These are phyloP conservation scores for Pulveroboletus sp. DNA, from an alignment of 768 basidiomycete species.

Conservation along the genomic window DNA sequence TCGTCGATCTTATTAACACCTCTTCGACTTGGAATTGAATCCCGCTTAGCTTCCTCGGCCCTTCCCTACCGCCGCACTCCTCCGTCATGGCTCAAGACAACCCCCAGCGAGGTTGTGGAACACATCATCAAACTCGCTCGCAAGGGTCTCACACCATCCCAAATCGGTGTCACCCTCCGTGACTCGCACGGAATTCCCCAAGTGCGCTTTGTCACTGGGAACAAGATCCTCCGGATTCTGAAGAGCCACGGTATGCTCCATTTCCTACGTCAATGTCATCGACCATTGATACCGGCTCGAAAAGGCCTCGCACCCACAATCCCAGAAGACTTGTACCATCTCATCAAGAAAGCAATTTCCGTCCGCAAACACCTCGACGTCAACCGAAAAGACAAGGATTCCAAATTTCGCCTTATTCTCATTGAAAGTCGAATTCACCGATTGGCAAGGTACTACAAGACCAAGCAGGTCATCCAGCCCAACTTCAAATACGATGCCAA, in stretches of 20 bases:
- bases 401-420: conserved; percentile 92
- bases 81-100: conserved; percentile 95
- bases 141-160: conserved; percentile 96
- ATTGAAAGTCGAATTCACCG: conserved; percentile 99
- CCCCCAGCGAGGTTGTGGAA: conserved; percentile 91
- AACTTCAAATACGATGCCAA: conserved; percentile 98
- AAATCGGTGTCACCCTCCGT: conserved; percentile 96
- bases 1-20: conserved; percentile 18
- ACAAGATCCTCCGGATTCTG: conserved; percentile 98
- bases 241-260: conserved; percentile 76
- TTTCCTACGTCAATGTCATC: neutral
- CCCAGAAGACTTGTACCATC: conserved; percentile 99
- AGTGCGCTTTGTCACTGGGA: conserved; percentile 97
- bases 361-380: conserved; percentile 98
- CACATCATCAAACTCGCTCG: conserved; percentile 96
- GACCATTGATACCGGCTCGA: neutral
- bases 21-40: conserved; percentile 36
- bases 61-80: conserved; percentile 95
- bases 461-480: conserved; percentile 94
- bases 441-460: conserved; percentile 98
- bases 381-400: conserved; percentile 99
- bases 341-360: conserved; percentile 99
- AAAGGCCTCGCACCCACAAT: conserved; percentile 89
- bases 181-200: conserved; percentile 98
- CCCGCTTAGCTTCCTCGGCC: conserved; percentile 64